Evolutionary conservation across 2,329 filamentous ascomycete genomes (phyloP).

Genomic region (Aspergillus transmontanensis): DNA sequence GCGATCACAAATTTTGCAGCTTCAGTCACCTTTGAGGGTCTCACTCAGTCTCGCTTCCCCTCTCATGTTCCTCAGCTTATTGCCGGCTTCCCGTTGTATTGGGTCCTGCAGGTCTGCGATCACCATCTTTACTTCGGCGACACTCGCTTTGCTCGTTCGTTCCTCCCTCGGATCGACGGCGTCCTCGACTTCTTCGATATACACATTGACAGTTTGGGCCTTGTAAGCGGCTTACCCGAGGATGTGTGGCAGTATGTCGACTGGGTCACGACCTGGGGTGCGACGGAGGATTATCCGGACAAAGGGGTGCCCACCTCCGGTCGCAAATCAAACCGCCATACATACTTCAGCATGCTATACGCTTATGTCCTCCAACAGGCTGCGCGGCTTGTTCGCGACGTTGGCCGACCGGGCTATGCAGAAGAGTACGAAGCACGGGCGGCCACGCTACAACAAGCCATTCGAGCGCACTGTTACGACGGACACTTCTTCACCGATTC

Average conservation of each 20-base stretch:
- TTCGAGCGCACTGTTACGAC: slow-evolving; percentile 33
- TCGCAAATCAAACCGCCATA: slow-evolving; percentile 39
- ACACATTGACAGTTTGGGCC: slow-evolving; percentile 21
- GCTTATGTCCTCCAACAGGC: slow-evolving; percentile 39
- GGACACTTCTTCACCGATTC: slow-evolving; percentile 36
- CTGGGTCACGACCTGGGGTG: slow-evolving; percentile 37
- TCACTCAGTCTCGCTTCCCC: slow-evolving; percentile 35
- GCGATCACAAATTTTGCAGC: slow-evolving; percentile 36
- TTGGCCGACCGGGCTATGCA: slow-evolving; percentile 37
- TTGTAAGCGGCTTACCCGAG: slow-evolving; percentile 26
- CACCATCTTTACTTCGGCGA: slow-evolving; percentile 37
- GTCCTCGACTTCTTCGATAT: slow-evolving; percentile 28
- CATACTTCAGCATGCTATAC: slow-evolving; percentile 47
- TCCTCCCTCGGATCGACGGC: slow-evolving; percentile 28
- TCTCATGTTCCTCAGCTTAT: slow-evolving; percentile 34
- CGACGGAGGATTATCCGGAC: slow-evolving; percentile 33
- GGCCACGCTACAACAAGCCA: slow-evolving; percentile 19
- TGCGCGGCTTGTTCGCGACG: slow-evolving; percentile 33
- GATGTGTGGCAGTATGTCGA: slow-evolving; percentile 39
- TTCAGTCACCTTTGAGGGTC: slow-evolving; percentile 28
- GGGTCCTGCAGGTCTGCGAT: slow-evolving; percentile 35
- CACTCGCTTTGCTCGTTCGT: slow-evolving; percentile 21
- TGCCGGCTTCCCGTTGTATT: slow-evolving; percentile 36
- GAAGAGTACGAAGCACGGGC: slow-evolving; percentile 30
- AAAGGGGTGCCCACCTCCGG: slow-evolving; percentile 46